Evolutionary conservation across 768 basidiomycete genomes (phyloP).

Genomic region (Tylopilus felleus): DNA sequence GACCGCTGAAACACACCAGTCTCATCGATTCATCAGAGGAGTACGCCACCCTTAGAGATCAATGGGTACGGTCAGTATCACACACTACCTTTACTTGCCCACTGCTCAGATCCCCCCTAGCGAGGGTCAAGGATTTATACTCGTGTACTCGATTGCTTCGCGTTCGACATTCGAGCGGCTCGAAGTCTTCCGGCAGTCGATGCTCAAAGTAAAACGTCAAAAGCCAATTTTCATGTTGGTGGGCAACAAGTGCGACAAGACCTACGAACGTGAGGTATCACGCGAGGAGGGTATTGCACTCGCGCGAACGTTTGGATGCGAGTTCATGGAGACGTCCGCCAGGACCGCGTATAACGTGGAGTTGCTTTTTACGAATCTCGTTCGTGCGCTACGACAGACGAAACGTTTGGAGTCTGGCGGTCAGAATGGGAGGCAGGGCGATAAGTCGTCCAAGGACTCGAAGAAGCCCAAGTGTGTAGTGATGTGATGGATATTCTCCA

Average conservation of each 20-base stretch:
- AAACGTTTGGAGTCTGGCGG: constrained; percentile 50
- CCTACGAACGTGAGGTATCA: constrained; percentile 87
- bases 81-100: constrained; percentile 3
- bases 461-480: constrained; percentile 66
- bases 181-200: constrained; percentile 86
- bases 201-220: constrained; percentile 82
- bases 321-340: constrained; percentile 95
- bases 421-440: constrained; percentile 37
- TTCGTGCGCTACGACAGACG: constrained; percentile 76
- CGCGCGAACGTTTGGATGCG: constrained; percentile 83
- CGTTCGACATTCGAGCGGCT: constrained; percentile 87
- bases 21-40: constrained; percentile 63
- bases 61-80: constrained; percentile 87
- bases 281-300: constrained; percentile 82
- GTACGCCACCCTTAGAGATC: constrained; percentile 93
- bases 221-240: constrained; percentile 91
- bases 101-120: constrained; percentile 41
- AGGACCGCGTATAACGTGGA: constrained; percentile 94
- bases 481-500: constrained; percentile 67
- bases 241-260: constrained; percentile 94
- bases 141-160: constrained; percentile 97
- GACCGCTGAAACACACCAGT: constrained; percentile 6
- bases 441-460: constrained; percentile 43
- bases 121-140: constrained; percentile 96
- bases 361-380: constrained; percentile 81